phyloP scores from a whole-genome alignment of 1,284 basidiomycete genomes.

The Heterobasidion occidentale region DNA sequence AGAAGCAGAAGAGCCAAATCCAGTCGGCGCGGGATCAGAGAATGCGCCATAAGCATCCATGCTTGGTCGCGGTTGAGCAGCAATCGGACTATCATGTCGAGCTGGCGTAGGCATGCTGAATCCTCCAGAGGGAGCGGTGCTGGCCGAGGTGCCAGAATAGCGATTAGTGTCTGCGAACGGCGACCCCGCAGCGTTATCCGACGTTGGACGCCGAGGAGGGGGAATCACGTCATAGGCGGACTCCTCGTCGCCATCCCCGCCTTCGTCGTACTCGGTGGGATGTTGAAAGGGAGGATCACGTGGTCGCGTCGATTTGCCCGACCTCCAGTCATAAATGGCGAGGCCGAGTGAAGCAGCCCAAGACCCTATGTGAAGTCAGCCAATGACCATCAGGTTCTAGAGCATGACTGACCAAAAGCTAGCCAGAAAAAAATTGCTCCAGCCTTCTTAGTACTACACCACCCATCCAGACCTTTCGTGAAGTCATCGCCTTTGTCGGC shows the following conservation, averaged over 20 bases:
- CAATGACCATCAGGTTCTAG: not conserved
- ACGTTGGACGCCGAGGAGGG: slow-evolving; percentile 22
- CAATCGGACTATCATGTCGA: slow-evolving; percentile 17
- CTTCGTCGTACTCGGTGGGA: slow-evolving; percentile 32
- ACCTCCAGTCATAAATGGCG: slow-evolving; percentile 65
- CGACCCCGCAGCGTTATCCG: slow-evolving; percentile 31
- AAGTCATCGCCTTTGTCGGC: slow-evolving; percentile 63
- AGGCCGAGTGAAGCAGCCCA: slow-evolving; percentile 60
- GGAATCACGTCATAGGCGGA: slow-evolving; percentile 35
- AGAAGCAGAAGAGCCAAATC: slow-evolving; percentile 38
- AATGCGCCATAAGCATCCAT: slow-evolving; percentile 86
- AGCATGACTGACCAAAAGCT: slow-evolving; percentile 43
- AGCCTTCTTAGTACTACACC: slow-evolving; percentile 88
- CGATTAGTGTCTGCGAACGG: slow-evolving; percentile 51
- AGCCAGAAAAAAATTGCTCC: slow-evolving; percentile 84
- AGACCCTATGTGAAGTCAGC: slow-evolving; percentile 34
- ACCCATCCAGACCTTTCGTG: slow-evolving; percentile 59
- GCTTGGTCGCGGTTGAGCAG: slow-evolving; percentile 43
- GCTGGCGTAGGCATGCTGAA: not conserved
- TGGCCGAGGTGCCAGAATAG: slow-evolving; percentile 25
- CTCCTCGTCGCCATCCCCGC: slow-evolving; percentile 35
- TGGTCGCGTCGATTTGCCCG: slow-evolving; percentile 49
- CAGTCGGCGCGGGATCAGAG: slow-evolving; percentile 70
- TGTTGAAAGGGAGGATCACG: slow-evolving; percentile 66
- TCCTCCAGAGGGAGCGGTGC: slow-evolving; percentile 16